Evolutionary conservation across 2,329 filamentous ascomycete species (phyloP), one percentile per base, ranked within the genome.

Genomic region (Scedosporium apiospermum): DNA sequence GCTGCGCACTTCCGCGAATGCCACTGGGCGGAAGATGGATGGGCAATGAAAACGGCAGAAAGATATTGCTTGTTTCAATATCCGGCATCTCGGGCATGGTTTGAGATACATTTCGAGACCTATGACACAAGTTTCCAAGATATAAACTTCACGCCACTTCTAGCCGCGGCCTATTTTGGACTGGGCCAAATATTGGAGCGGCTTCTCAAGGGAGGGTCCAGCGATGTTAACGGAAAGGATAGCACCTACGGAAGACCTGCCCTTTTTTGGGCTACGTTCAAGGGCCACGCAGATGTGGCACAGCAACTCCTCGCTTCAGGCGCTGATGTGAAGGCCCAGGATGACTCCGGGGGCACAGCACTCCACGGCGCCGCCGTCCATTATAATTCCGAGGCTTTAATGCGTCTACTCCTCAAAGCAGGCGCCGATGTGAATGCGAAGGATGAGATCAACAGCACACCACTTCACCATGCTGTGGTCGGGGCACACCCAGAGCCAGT

Each of bases 1-100:
- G 34, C 65, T 6, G 30, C 6, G 26, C 65, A 67, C 53, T 59
- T 65, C 55, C 63, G 61, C 21, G n/a, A 42, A 18, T 10, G 10
- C 2, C 12, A 21, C 51, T 55, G 51, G n/a, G 16, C 7, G 23
- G 49, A 7, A 30, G 14, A 30, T 14, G 14, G 14, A 2, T 14
- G 12, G 26, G 42, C 12, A 9, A 5, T 55, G 4, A 4, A 6
- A 23, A 18, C 5, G 26, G 21, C 44, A 18, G 21, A 1, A 21
- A 14, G 3, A 12, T 26, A 27, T 10, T 60, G 58, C 42, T 21
- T 12, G 1, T 4, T n/a, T 16, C 18, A 26, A 3, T 51, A 41
- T 6, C 9, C 18, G n/a, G 4, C 2, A 12, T 30, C 21, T 16
- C 6, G 14, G 21, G 27, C 6, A 12, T 60, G 58, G 1, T 21